Evolutionary conservation across 495 filamentous ascomycete species (phyloP).

Genomic region (Xylaria acuta): DNA sequence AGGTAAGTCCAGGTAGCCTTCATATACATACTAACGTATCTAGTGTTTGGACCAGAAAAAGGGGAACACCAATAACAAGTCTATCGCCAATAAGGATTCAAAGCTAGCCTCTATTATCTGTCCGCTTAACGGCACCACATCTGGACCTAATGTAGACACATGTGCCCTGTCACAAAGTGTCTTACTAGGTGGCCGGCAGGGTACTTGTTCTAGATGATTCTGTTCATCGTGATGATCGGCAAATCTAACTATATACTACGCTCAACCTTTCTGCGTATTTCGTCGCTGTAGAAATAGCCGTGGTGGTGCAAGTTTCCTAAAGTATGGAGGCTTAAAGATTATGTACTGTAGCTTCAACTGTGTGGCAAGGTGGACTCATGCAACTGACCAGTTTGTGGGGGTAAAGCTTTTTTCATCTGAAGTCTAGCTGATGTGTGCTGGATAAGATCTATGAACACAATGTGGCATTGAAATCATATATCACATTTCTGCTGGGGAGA

Average conservation of each 20-base stretch:
- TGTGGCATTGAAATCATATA: not conserved
- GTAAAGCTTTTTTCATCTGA: constrained; percentile 4
- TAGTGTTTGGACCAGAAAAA: not conserved
- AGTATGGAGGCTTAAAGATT: too few relatives aligned
- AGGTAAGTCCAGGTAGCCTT: not conserved
- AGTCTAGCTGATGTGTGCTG: too few relatives aligned
- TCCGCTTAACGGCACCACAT: too few relatives aligned
- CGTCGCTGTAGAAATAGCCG: too few relatives aligned
- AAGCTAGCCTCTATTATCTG: too few relatives aligned
- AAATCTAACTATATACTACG: not conserved
- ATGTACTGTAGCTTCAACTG: constrained; percentile 14
- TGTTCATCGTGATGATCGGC: not conserved
- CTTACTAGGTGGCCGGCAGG: not conserved
- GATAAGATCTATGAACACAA: constrained; percentile 1
- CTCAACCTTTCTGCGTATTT: too few relatives aligned
- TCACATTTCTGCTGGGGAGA: not conserved
- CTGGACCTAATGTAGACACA: not conserved
- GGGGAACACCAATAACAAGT: too few relatives aligned
- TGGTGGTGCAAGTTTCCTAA: too few relatives aligned
- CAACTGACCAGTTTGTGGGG: not conserved
- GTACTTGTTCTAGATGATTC: not conserved
- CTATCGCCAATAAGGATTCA: too few relatives aligned
- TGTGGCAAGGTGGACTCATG: not conserved
- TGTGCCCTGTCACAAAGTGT: not conserved
- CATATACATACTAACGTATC: not conserved